These are phyloP conservation scores for Casaregolazyma lundiana DNA, from an alignment of 1,139 yeast genomes.

Conservation along the genomic window DNA sequence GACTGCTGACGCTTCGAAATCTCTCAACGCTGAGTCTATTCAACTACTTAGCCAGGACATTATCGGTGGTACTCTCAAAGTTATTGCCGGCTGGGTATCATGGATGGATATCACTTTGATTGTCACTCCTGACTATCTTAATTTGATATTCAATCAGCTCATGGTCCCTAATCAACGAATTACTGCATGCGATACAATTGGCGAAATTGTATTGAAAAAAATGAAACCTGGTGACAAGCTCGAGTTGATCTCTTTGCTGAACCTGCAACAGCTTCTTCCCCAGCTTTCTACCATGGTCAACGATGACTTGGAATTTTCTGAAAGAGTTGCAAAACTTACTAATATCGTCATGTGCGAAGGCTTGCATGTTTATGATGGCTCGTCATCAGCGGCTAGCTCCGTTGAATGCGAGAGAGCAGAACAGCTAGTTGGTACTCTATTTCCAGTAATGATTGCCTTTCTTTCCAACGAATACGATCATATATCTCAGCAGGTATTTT, in stretches of 20 bases:
- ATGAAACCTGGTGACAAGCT: constrained; percentile 88
- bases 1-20: constrained; percentile 4
- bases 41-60: constrained; percentile 41
- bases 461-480: constrained; percentile 85
- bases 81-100: constrained; percentile 80
- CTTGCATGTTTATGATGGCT: constrained; percentile 57
- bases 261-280: constrained; percentile 54
- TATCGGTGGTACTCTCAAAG: constrained; percentile 54
- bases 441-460: constrained; percentile 71
- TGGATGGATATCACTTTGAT: constrained; percentile 93
- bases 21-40: constrained; percentile 7
- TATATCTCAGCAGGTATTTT: constrained; percentile 75
- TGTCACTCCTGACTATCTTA: constrained; percentile 61
- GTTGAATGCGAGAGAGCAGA: constrained; percentile 39
- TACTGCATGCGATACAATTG: constrained; percentile 66
- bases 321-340: constrained; percentile 67
- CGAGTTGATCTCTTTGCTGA: constrained; percentile 64
- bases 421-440: constrained; percentile 50
- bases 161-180: constrained; percentile 47
- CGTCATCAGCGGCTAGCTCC: constrained; percentile 29
- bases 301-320: constrained; percentile 65
- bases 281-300: constrained; percentile 35
- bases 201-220: constrained; percentile 81
- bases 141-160: constrained; percentile 59
- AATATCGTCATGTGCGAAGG: constrained; percentile 76